A percentile compares a stretch with the other conserved stretches of the same genome.
Evolutionary conservation across 768 basidiomycete species (phyloP).

Genomic region (Boletales sp.): DNA sequence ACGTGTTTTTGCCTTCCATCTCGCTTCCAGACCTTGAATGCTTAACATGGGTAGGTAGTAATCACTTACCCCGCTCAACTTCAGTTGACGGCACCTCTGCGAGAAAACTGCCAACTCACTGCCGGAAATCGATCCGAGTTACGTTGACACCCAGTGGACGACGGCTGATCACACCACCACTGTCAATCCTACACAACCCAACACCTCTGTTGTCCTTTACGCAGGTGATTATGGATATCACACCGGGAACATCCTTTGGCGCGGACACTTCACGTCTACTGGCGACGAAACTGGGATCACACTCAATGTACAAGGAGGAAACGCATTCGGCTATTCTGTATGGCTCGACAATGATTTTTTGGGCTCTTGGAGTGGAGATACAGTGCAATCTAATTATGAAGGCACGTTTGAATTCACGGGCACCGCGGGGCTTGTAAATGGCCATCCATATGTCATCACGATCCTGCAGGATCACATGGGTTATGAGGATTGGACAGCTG

Average conservation of each 20-base stretch:
- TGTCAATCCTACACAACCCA: conserved; percentile 36
- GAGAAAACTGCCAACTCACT: conserved; percentile 25
- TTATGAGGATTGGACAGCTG: conserved; percentile 42
- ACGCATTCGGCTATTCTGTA: conserved; percentile 47
- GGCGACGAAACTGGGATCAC: conserved; percentile 44
- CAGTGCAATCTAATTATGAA: conserved; percentile 10
- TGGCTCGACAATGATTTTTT: conserved; percentile 48
- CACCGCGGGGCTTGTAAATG: conserved; percentile 8
- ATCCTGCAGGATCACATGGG: conserved; percentile 57
- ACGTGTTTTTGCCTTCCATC: conserved; percentile 9
- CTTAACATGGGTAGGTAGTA: conserved; percentile 15
- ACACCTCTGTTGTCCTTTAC: conserved; percentile 42
- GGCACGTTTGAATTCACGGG: conserved; percentile 13
- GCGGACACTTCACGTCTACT: conserved; percentile 46
- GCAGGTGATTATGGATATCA: conserved; percentile 51
- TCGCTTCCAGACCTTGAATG: conserved; percentile 18
- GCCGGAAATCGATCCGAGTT: conserved; percentile 37
- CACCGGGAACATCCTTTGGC: conserved; percentile 51
- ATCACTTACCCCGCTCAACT: background rate
- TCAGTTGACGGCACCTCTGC: background rate
- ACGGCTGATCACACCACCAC: conserved; percentile 40
- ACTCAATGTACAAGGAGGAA: conserved; percentile 40
- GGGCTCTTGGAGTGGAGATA: conserved; percentile 35
- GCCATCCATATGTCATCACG: conserved; percentile 41
- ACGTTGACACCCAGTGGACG: conserved; percentile 43